Conservation (phyloP, 345 rosid species). For the Tarenaya hassleriana region DNA sequence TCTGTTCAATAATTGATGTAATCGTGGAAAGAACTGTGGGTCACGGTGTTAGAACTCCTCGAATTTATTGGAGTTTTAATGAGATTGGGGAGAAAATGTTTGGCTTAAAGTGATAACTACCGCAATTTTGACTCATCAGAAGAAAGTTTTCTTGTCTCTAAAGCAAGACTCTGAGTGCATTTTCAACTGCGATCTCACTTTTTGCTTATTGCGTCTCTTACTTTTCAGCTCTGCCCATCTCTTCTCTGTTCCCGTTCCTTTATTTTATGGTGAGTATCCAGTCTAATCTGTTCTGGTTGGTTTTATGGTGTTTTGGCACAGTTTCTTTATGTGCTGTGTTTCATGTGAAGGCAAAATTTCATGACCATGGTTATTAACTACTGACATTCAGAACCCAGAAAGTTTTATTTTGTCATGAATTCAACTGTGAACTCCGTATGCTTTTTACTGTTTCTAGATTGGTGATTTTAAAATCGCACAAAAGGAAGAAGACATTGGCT, state of each 20-base stretch:
- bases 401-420: background rate
- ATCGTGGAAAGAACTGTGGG: too few species aligned
- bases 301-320: background rate
- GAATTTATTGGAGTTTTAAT: background rate
- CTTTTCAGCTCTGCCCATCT: conserved; percentile 75
- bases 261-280: conserved; percentile 75
- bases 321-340: background rate
- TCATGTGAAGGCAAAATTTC: background rate
- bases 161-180: background rate
- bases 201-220: background rate
- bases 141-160: background rate
- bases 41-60: background rate
- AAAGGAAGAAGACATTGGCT: conserved; percentile 85
- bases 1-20: too few species aligned
- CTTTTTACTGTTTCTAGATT: conserved; percentile 36
- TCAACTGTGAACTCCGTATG: background rate
- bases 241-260: conserved; percentile 81
- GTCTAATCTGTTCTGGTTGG: too few species aligned
- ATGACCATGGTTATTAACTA: background rate
- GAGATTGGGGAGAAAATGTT: background rate
- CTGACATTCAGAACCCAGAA: background rate
- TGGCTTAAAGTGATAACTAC: too few species aligned
- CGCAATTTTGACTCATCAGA: too few species aligned
- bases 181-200: too few species aligned
- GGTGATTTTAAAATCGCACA: conserved; percentile 66